These are phyloP conservation scores for Saccharomycopsis crataegensis DNA, from an alignment of 1,139 yeast genomes.

Conservation along the genomic window DNA sequence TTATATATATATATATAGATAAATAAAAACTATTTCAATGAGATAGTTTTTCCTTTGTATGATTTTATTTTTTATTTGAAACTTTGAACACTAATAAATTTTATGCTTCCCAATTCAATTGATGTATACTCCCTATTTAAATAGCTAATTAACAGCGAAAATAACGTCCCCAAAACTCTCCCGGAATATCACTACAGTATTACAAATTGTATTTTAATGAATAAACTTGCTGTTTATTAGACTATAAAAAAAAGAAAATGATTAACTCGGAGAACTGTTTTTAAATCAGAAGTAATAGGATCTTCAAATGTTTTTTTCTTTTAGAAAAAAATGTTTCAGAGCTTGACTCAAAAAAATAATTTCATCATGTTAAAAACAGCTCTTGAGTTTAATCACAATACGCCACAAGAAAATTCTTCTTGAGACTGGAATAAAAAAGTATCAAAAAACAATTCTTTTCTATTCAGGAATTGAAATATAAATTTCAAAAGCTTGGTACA, in stretches of 20 bases:
- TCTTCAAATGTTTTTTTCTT: constrained; percentile 15
- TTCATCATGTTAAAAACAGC: constrained; percentile 18
- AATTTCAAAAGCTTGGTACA: constrained; percentile 11
- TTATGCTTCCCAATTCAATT: no score
- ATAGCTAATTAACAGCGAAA: no score
- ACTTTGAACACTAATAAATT: no score
- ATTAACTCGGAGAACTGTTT: not conserved
- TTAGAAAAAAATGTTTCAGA: constrained; percentile 13
- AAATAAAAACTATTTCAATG: no score
- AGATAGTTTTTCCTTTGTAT: no score
- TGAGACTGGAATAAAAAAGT: no score
- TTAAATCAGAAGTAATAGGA: constrained; percentile 15
- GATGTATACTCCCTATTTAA: no score
- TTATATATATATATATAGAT: no score
- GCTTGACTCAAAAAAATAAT: constrained; percentile 21
- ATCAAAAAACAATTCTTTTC: not conserved
- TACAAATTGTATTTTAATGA: no score
- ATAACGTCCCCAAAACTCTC: no score
- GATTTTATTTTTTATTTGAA: no score
- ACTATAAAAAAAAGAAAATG: not conserved
- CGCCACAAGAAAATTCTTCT: not conserved
- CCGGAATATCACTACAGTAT: no score
- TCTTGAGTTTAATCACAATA: not conserved
- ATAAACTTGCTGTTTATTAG: not conserved
- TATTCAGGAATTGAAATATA: not conserved